These are phyloP conservation scores for Metarhizium guizhouense DNA, from an alignment of 2,329 filamentous ascomycete genomes.

Conservation along the genomic window DNA sequence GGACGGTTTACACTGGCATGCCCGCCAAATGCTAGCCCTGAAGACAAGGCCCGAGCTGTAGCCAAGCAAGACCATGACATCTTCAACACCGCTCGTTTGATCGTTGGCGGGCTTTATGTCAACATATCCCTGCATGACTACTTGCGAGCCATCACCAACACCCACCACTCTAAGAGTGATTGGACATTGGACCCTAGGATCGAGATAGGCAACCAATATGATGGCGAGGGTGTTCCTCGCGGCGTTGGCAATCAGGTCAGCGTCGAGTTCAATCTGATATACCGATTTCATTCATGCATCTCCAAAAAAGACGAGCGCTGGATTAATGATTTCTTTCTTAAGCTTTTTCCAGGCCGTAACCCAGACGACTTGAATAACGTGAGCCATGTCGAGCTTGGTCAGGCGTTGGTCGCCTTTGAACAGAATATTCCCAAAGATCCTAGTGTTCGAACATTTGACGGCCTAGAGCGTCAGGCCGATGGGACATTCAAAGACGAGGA, in stretches of 20 bases:
- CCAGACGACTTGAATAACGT: slow-evolving; percentile 23
- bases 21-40: slow-evolving; percentile 12
- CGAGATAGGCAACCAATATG: slow-evolving; percentile 41
- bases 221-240: slow-evolving; percentile 37
- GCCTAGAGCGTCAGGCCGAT: slow-evolving; percentile 35
- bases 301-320: slow-evolving; percentile 52
- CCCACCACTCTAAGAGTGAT: slow-evolving; percentile 47
- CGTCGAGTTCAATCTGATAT: slow-evolving; percentile 60
- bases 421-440: slow-evolving; percentile 32
- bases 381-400: slow-evolving; percentile 27
- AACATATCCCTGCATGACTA: slow-evolving; percentile 52
- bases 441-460: slow-evolving; percentile 37
- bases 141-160: slow-evolving; percentile 50
- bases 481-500: slow-evolving; percentile 48
- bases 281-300: slow-evolving; percentile 56
- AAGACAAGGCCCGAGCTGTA: slow-evolving; percentile 23
- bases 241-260: slow-evolving; percentile 59
- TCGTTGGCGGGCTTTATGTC: slow-evolving; percentile 45
- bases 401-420: slow-evolving; percentile 29
- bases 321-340: slow-evolving; percentile 45
- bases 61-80: slow-evolving; percentile 40
- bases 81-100: slow-evolving; percentile 46
- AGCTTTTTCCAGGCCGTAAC: slow-evolving; percentile 28
- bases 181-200: slow-evolving; percentile 57
- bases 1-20: slow-evolving; percentile 46